Percentiles rank a stretch among this genome's conserved stretches.
phyloP scores from a whole-genome alignment of 2,329 filamentous ascomycete genomes.

The Fusarium albidum region DNA sequence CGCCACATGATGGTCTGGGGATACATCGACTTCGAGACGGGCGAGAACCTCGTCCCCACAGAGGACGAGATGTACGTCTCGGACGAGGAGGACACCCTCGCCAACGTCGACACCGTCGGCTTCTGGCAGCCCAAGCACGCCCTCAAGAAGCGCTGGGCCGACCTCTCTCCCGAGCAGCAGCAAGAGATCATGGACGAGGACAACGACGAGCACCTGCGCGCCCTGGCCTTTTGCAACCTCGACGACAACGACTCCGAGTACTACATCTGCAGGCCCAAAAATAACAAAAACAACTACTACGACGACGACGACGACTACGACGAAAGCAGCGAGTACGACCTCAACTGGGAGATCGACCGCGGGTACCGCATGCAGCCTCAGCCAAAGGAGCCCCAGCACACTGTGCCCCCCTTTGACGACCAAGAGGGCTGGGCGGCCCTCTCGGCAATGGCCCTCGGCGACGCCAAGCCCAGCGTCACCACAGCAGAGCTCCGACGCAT shows the following conservation, averaged over 20 bases:
- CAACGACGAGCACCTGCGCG: slow-evolving; percentile 46
- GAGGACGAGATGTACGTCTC: slow-evolving; percentile 61
- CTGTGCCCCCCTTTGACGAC: slow-evolving; percentile 6
- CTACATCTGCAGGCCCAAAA: slow-evolving; percentile 17
- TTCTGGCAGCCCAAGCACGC: slow-evolving; percentile 56
- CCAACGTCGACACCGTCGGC: slow-evolving; percentile 43
- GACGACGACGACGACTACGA: slow-evolving; percentile 15
- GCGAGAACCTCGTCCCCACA: slow-evolving; percentile 59
- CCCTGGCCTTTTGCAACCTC: slow-evolving; percentile 45
- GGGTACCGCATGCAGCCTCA: slow-evolving; percentile 25
- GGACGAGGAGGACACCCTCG: slow-evolving; percentile 52
- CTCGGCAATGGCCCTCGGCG: slow-evolving; percentile 9
- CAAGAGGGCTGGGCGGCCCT: slow-evolving; percentile 13
- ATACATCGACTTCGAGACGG: slow-evolving; percentile 61
- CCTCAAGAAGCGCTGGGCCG: slow-evolving; percentile 54
- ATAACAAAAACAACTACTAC: too few species aligned
- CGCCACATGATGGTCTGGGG: slow-evolving; percentile 70
- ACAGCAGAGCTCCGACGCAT: neutral
- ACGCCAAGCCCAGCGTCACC: slow-evolving; percentile 8
- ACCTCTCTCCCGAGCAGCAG: slow-evolving; percentile 48
- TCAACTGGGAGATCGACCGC: slow-evolving; percentile 26
- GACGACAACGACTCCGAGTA: slow-evolving; percentile 26
- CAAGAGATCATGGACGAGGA: slow-evolving; percentile 49
- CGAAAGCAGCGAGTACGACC: slow-evolving; percentile 15
- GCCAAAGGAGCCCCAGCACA: neutral